These are phyloP conservation scores for Candida nanaspora DNA, from an alignment of 805 yeast species.

Conservation along the genomic window DNA sequence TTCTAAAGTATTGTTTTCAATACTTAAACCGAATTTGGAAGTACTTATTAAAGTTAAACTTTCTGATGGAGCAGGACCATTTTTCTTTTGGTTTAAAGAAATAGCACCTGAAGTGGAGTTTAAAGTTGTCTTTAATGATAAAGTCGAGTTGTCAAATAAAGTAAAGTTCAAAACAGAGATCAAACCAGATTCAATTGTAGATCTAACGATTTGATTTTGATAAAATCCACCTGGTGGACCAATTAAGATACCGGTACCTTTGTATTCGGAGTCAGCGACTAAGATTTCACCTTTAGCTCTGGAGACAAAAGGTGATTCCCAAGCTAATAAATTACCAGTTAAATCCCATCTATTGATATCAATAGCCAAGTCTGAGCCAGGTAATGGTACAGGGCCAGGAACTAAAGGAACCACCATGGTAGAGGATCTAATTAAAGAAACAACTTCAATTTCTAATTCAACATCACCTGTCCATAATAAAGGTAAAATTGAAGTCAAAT, in stretches of 20 bases:
- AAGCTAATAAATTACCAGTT: slow-evolving; percentile 22
- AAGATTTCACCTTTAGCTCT: slow-evolving; percentile 14
- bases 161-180: slow-evolving; percentile 20
- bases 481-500: slow-evolving; percentile 22
- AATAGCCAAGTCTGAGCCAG: slow-evolving; percentile 5
- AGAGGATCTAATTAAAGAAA: slow-evolving; percentile 19
- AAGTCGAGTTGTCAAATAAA: slow-evolving; percentile 16
- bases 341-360: slow-evolving; percentile 19
- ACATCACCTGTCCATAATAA: slow-evolving; percentile 21
- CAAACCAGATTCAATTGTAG: slow-evolving; percentile 10
- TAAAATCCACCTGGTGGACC: slow-evolving; percentile 20
- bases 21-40: slow-evolving; percentile 1
- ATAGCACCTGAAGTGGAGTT: slow-evolving; percentile 10
- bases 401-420: slow-evolving; percentile 11
- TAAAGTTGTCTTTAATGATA: slow-evolving; percentile 12
- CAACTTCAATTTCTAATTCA: slow-evolving; percentile 18
- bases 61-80: slow-evolving; percentile 6
- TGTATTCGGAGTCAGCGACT: slow-evolving; percentile 9
- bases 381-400: slow-evolving; percentile 16
- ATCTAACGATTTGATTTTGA: slow-evolving; percentile 17
- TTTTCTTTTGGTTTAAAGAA: slow-evolving; percentile 9
- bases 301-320: slow-evolving; percentile 15
- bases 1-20: slow-evolving; percentile 4
- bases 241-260: slow-evolving; percentile 17
- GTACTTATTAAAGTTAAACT: slow-evolving; percentile 6